phyloP scores from a whole-genome alignment of 257 asterid genomes.

The Solanum stenotomum region DNA sequence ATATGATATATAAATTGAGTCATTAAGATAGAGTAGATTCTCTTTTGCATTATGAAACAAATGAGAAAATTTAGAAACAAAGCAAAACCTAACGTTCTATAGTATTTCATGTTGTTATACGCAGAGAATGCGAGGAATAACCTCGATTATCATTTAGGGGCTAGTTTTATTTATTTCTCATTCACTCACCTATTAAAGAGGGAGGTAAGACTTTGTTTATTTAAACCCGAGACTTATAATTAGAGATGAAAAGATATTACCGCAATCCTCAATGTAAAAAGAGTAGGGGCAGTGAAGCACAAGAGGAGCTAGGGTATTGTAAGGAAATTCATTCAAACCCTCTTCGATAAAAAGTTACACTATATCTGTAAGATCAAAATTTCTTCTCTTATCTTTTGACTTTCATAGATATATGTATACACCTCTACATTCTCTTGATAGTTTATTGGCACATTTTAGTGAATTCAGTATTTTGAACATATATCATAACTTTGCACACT shows the following conservation, averaged over 20 bases:
- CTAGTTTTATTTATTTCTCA: not conserved
- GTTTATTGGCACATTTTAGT: not conserved
- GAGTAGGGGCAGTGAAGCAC: not conserved
- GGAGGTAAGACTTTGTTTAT: not conserved
- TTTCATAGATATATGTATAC: not conserved
- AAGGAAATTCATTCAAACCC: not conserved
- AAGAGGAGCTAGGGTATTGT: not conserved
- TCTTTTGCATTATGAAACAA: not conserved
- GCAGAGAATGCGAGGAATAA: not conserved
- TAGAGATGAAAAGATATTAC: not conserved
- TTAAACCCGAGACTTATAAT: not conserved
- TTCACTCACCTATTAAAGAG: no score
- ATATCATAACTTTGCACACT: not conserved
- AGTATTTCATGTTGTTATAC: not conserved
- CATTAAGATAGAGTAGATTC: not conserved
- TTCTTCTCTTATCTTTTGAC: not conserved
- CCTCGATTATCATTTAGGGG: not conserved
- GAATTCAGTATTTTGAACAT: not conserved
- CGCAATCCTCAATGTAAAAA: not conserved
- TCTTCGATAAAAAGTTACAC: not conserved
- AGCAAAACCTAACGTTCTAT: not conserved
- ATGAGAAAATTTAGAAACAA: not conserved
- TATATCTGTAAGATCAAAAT: not conserved
- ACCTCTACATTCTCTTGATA: not conserved
- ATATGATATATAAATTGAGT: not conserved